Base-by-base conservation (phyloP, 140 eudicot genomes). In the Erigeron philadelphicus region DNA sequence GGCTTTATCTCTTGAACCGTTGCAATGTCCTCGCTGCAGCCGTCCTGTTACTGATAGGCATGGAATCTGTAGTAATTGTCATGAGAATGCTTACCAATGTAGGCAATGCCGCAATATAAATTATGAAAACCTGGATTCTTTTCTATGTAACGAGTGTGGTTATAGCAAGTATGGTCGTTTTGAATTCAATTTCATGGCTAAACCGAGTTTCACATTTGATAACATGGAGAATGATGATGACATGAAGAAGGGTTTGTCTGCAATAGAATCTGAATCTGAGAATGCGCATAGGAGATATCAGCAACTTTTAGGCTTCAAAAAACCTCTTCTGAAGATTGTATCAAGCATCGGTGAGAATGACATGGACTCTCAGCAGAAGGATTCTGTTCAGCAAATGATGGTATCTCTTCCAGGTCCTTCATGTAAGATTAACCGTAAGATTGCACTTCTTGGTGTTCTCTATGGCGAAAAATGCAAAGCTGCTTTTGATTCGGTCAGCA, bases 381-480 rank as follows among this genome's bases (percentile, higher is more conserved):
- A 94, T 80, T 90, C 99, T 47, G 99, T 94, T 56, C 99, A 94
- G 79, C 99, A 94, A 76, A 94, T 94, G 99, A 94, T 94, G 99
- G 97, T 94, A 40, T 94, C 99, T 69, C 82, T 94, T 75, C 99
- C 99, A 64, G 99, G 99, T 47, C 99, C 97, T 68, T 94, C 99
- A 19, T 90, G 97, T 79, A 94, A 94, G 84, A 84, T 90, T 73
- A 94, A 90, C 79, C 96, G 97, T 31, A 94, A 94, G 70, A 90
- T 94, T 75, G 97, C 99, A 18, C 97, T 94, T 76, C 94, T 94
- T 41, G 99, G 99, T 68, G 99, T 94, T 69, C 87, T 94, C 5
- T 94, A 94, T 82, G 99, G 99, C 82, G 99, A 94, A 88, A 94
- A 94, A 67, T 94, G 99, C 85, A 94, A 94, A 84, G 99, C 97